These are phyloP conservation scores for Coemansia sp. DNA, from an alignment of 192 early-diverging fungal genomes.

Conservation along the genomic window DNA sequence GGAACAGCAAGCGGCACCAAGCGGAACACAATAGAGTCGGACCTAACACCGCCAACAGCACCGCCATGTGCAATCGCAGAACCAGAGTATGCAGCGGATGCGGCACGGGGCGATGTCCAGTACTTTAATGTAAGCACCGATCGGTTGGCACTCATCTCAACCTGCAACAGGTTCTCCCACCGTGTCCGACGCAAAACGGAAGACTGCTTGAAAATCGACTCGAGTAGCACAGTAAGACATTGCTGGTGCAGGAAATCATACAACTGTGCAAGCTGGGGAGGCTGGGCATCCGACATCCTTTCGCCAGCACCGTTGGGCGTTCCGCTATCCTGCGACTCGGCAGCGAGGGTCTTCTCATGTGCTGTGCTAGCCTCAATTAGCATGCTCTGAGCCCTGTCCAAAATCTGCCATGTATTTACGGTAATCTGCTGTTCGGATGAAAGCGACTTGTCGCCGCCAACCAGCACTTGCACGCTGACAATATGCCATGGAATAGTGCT, in stretches of 20 bases:
- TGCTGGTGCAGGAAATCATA: constrained; percentile 76
- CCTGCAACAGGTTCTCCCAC: constrained; percentile 50
- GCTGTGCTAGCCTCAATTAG: constrained; percentile 28
- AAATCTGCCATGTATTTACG: constrained; percentile 36
- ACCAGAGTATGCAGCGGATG: constrained; percentile 11
- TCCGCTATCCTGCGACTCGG: neutral
- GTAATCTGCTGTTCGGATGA: constrained; percentile 27
- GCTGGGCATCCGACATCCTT: constrained; percentile 8
- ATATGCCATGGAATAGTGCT: constrained; percentile 68
- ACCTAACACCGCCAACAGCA: neutral
- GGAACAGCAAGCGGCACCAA: constrained; percentile 34
- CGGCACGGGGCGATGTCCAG: constrained; percentile 44
- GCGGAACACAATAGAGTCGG: constrained; percentile 32
- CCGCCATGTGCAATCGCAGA: neutral
- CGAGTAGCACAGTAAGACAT: constrained; percentile 66
- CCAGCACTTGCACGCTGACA: constrained; percentile 68
- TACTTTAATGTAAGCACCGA: constrained; percentile 35
- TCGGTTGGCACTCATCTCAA: constrained; percentile 35
- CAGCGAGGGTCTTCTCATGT: neutral
- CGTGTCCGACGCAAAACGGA: constrained; percentile 35
- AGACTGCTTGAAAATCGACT: constrained; percentile 68
- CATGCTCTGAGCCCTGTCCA: constrained; percentile 31
- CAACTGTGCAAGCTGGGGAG: constrained; percentile 67
- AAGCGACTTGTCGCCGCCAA: constrained; percentile 41
- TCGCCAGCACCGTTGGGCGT: neutral